Percentiles rank a stretch among this genome's conserved stretches.
Conservation (phyloP, 768 basidiomycete genomes). For the Paxillus ammoniavirescens region DNA sequence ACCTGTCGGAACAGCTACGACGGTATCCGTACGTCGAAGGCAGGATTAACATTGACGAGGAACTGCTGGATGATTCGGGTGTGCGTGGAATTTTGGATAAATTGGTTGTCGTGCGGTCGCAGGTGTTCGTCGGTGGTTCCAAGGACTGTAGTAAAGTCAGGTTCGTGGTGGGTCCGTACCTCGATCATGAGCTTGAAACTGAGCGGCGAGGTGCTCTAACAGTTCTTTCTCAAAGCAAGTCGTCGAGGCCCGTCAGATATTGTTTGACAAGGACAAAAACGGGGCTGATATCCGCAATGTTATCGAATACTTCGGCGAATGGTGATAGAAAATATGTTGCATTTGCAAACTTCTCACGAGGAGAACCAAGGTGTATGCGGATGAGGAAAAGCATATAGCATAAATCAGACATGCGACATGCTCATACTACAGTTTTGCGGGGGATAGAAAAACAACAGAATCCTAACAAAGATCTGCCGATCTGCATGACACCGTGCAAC, state of each 20-base stretch:
- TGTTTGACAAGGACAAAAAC: constrained; percentile 10
- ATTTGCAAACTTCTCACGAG: neutral
- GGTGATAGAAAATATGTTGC: neutral
- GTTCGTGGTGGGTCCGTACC: constrained; percentile 25
- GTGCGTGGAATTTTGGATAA: constrained; percentile 57
- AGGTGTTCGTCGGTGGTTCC: constrained; percentile 50
- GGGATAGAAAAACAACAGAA: neutral
- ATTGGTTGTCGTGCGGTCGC: constrained; percentile 46
- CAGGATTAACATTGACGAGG: constrained; percentile 19
- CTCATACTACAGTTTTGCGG: constrained; percentile 25
- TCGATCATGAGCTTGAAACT: neutral
- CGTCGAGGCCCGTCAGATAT: constrained; percentile 38
- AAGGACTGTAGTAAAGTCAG: constrained; percentile 47
- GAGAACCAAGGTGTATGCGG: neutral
- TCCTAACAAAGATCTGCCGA: neutral
- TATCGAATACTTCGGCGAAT: constrained; percentile 45
- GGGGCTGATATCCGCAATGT: constrained; percentile 33
- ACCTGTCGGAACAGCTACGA: constrained; percentile 37
- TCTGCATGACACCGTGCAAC: constrained; percentile 3
- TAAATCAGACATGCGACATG: constrained; percentile 28
- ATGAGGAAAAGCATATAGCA: constrained; percentile 19
- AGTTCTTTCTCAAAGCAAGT: constrained; percentile 58
- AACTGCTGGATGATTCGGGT: constrained; percentile 47
- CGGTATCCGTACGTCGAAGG: constrained; percentile 23
- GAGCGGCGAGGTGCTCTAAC: neutral